A percentile compares a stretch with the other conserved stretches of the same genome.
These are phyloP conservation scores for Candida sojae DNA, from an alignment of 1,139 yeast species.

Conservation along the genomic window DNA sequence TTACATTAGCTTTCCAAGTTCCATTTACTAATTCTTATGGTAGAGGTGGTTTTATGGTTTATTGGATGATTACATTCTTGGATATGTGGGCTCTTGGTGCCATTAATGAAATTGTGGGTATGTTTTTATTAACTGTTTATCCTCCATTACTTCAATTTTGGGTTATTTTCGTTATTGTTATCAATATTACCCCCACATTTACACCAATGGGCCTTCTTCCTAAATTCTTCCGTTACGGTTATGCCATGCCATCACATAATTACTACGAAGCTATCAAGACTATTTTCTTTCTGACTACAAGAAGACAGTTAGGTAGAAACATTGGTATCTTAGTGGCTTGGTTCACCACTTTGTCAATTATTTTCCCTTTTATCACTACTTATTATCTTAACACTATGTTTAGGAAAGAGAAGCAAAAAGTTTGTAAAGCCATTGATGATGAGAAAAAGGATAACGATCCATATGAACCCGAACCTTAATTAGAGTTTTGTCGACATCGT, in stretches of 20 bases:
- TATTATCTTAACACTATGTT: constrained; percentile 30
- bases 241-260: constrained; percentile 41
- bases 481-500: too few relatives aligned
- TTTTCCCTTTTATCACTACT: constrained; percentile 44
- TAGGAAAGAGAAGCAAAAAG: constrained; percentile 15
- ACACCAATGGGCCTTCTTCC: constrained; percentile 38
- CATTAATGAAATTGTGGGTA: constrained; percentile 40
- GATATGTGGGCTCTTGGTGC: constrained; percentile 48
- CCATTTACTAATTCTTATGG: constrained; percentile 43
- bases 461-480: background rate
- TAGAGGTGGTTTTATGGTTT: constrained; percentile 41
- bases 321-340: constrained; percentile 37
- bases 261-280: constrained; percentile 41
- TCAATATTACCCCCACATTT: constrained; percentile 40
- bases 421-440: background rate
- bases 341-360: constrained; percentile 26
- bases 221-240: constrained; percentile 37
- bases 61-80: constrained; percentile 44
- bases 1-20: constrained; percentile 45
- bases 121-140: constrained; percentile 28
- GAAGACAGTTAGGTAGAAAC: constrained; percentile 40
- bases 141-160: constrained; percentile 48
- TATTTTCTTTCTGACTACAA: constrained; percentile 36
- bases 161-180: constrained; percentile 43
- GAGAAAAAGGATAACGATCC: background rate